Percentiles rank a stretch among this genome's conserved stretches.
phyloP scores from a whole-genome alignment of 768 basidiomycete species.

The Termitomyces sp. region DNA sequence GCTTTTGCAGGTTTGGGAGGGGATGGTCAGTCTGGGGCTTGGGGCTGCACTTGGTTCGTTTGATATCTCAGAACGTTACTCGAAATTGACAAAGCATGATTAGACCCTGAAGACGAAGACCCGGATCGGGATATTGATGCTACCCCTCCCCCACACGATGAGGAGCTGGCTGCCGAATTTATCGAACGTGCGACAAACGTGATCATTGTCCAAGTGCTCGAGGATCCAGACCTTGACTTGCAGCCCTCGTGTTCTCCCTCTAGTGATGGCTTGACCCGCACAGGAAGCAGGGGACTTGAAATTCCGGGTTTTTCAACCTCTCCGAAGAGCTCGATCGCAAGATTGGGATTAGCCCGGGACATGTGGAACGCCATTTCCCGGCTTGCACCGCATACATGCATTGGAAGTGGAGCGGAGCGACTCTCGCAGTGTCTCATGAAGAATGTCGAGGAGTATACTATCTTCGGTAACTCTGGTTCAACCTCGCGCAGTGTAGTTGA shows the following conservation, averaged over 20 bases:
- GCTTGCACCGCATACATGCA: constrained; percentile 35
- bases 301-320: constrained; percentile 8
- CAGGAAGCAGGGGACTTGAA: constrained; percentile 8
- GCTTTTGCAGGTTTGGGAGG: constrained; percentile 49
- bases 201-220: constrained; percentile 39
- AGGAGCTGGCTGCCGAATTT: constrained; percentile 33
- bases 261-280: constrained; percentile 8
- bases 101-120: constrained; percentile 37
- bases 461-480: constrained; percentile 11
- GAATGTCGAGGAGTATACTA: constrained; percentile 40
- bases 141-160: constrained; percentile 19
- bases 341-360: constrained; percentile 51
- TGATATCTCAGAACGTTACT: neutral
- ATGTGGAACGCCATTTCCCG: constrained; percentile 49
- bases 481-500: neutral
- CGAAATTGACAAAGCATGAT: neutral
- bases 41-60: constrained; percentile 39
- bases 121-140: constrained; percentile 29
- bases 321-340: constrained; percentile 26
- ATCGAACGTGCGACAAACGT: constrained; percentile 35
- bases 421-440: constrained; percentile 47
- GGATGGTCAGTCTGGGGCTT: constrained; percentile 47
- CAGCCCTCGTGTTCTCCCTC: constrained; percentile 15
- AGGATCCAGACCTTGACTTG: constrained; percentile 41
- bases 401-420: constrained; percentile 38